Evolutionary conservation across 2,329 filamentous ascomycete genomes (phyloP).

Genomic region (Trichophyton verrucosum): DNA sequence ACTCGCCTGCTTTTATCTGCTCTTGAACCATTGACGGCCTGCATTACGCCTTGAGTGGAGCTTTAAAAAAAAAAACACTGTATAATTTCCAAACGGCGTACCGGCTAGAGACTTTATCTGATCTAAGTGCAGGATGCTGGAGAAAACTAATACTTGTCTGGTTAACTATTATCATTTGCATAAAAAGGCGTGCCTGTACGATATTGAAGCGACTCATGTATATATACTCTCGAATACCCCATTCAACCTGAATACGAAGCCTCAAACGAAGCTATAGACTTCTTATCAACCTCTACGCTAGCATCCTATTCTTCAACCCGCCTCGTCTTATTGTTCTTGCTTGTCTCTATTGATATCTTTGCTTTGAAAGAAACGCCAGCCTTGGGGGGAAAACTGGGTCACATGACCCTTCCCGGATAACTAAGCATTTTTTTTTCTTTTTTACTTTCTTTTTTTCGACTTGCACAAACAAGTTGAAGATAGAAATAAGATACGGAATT

Average conservation of each 20-base stretch:
- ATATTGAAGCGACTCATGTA: not conserved
- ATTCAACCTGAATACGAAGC: not conserved
- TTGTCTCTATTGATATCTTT: too few relatives aligned
- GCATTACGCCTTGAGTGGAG: not conserved
- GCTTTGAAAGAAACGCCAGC: not conserved
- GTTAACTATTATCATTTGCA: not conserved
- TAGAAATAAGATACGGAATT: too few relatives aligned
- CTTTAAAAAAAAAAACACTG: not conserved
- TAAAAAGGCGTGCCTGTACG: not conserved
- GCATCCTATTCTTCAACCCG: not conserved
- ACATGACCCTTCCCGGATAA: not conserved
- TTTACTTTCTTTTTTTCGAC: not conserved
- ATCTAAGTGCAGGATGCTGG: not conserved
- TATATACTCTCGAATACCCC: not conserved
- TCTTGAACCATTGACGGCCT: not conserved
- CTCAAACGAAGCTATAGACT: not conserved
- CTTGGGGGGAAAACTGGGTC: not conserved
- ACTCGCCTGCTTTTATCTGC: not conserved
- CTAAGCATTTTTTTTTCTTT: not conserved
- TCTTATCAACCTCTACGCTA: not conserved
- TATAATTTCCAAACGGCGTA: not conserved
- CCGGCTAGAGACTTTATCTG: not conserved
- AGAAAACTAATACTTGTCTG: not conserved
- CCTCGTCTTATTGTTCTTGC: not conserved
- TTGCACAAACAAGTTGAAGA: conserved; percentile 1